These are phyloP conservation scores for Platanthera zijinensis DNA, from an alignment of 106 monocot genomes.

Conservation along the genomic window DNA sequence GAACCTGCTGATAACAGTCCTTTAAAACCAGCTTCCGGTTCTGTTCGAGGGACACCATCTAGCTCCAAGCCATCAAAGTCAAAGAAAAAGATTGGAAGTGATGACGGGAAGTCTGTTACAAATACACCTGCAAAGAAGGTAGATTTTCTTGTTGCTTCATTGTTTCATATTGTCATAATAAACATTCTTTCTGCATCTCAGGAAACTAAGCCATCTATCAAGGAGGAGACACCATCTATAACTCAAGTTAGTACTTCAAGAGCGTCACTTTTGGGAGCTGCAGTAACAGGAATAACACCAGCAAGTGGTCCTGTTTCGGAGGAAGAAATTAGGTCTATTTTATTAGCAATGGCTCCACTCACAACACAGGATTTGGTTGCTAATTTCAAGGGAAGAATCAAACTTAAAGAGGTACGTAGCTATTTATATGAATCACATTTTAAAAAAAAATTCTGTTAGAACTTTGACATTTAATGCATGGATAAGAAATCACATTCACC, in stretches of 20 bases:
- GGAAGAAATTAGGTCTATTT: conserved; percentile 80
- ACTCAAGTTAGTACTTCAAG: conserved; percentile 35
- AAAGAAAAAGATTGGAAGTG: conserved; percentile 72
- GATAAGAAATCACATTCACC: not conserved
- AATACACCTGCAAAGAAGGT: conserved; percentile 61
- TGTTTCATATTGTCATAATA: not conserved
- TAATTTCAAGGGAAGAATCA: conserved; percentile 69
- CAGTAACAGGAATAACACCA: conserved; percentile 22
- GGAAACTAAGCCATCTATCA: conserved; percentile 47
- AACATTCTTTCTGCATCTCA: conserved; percentile 7
- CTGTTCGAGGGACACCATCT: conserved; percentile 50
- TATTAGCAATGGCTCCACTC: conserved; percentile 48
- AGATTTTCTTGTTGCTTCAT: conserved; percentile 13
- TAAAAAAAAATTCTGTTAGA: not conserved
- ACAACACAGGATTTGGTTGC: conserved; percentile 90
- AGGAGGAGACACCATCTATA: conserved; percentile 51
- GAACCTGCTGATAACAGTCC: conserved; percentile 70
- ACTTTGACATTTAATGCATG: not conserved
- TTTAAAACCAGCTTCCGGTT: conserved; percentile 38
- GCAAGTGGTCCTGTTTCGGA: conserved; percentile 63
- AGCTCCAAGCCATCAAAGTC: conserved; percentile 69
- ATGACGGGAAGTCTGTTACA: conserved; percentile 45
- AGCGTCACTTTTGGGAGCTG: conserved; percentile 15
- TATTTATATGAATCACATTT: not conserved
- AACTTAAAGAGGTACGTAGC: conserved; percentile 36